Base-by-base conservation (phyloP, 2,329 filamentous ascomycete species). In the Microdochium paspali region DNA sequence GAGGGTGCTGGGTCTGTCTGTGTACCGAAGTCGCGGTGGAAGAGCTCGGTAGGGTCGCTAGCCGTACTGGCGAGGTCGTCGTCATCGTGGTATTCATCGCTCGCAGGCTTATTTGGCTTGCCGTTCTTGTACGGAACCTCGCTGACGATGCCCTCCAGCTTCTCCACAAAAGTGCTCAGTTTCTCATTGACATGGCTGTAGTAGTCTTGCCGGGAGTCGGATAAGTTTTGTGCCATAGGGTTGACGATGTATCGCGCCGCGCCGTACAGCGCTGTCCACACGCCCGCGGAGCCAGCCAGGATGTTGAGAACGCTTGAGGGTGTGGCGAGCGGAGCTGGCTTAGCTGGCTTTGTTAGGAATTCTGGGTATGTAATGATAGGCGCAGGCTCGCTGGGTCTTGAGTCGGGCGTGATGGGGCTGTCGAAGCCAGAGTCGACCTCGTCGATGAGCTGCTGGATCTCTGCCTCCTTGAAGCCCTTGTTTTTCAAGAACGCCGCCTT, bases 21-120 rank as follows among this genome's bases (percentile, higher is more conserved):
- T 1, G 87, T 86, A 53, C 85, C 86, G 50, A 88, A 77, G 59
- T 93, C 87, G 43, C 86, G 80, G 63, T 90, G 86, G 66, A 88
- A 93, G 51, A 90, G 77, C 63, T 91, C 87, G 1, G 84, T 82
- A 1, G 87, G 87, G 56, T 84, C 81, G 51, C 77, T 76, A 49
- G 68, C 71, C 24, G 73, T 74, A 57, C 69, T 74, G n/a, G 62
- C 64, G 40, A 62, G 56, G 50, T 68, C 69, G 26, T 61, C 61
- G 15, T 54, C 52, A 4, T 47, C 51, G 10, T 49, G 48, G 28
- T 53, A 45, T 28, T 54, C 54, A 7, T 52, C 50, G 9, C 48
- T 45, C 9, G 49, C 53, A 9, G 53, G 53, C 30, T 50, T 57
- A 2, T 55, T 39, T 1, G 40, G 50, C 47, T 57, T 63, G 44